Conservation (phyloP, 2,329 filamentous ascomycete genomes). For the Exophiala sp. region DNA sequence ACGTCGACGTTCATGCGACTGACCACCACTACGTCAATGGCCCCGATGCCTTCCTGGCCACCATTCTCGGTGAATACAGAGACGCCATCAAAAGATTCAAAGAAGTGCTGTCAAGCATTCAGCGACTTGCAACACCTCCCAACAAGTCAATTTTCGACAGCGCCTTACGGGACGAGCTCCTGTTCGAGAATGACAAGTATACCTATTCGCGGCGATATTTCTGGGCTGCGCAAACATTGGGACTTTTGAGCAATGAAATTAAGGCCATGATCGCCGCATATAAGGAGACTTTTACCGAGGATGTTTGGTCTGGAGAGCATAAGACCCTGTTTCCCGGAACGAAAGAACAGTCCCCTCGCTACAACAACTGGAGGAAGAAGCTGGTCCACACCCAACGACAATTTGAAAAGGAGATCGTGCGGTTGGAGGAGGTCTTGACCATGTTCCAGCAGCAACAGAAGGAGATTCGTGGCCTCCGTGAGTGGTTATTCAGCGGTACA, state of each 20-base stretch:
- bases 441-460: conserved; percentile 55
- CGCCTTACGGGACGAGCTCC: conserved; percentile 24
- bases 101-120: conserved; percentile 56
- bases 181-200: conserved; percentile 27
- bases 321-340: conserved; percentile 29
- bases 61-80: conserved; percentile 57
- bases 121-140: conserved; percentile 57
- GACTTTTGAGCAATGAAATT: conserved; percentile 30
- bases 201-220: conserved; percentile 31
- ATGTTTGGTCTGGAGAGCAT: conserved; percentile 29
- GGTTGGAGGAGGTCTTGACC: conserved; percentile 60
- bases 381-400: conserved; percentile 25
- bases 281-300: conserved; percentile 28
- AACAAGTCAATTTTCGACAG: conserved; percentile 35
- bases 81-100: conserved; percentile 59
- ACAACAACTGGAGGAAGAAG: conserved; percentile 29
- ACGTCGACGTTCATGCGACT: conserved; percentile 54
- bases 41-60: conserved; percentile 59
- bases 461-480: conserved; percentile 47
- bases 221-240: conserved; percentile 30
- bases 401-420: conserved; percentile 27
- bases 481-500: conserved; percentile 62
- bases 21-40: conserved; percentile 58
- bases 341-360: conserved; percentile 24
- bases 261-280: conserved; percentile 29